Conservation (phyloP, 768 basidiomycete genomes). For the Termitomyces sp. region DNA sequence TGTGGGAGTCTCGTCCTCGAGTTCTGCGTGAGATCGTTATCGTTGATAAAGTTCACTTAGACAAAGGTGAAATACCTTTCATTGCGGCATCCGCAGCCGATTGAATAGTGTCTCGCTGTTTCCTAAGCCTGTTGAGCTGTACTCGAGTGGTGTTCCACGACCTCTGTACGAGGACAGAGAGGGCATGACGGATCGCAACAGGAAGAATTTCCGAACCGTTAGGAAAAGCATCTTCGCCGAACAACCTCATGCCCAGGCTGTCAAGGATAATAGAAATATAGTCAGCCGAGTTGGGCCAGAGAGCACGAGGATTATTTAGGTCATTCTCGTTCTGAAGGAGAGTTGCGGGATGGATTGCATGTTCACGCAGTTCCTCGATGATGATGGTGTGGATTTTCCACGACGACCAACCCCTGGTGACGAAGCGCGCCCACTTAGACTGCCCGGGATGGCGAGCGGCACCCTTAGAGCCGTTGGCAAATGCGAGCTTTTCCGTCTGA, state of each 20-base stretch:
- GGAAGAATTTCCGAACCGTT: not conserved
- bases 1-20: not conserved
- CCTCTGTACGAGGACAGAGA: not conserved
- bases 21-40: not conserved
- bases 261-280: constrained; percentile 9
- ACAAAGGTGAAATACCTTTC: constrained; percentile 5
- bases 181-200: not conserved
- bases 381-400: constrained; percentile 14
- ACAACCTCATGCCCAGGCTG: constrained; percentile 1
- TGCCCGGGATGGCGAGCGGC: no score
- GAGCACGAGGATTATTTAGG: not conserved
- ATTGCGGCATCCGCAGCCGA: constrained; percentile 1
- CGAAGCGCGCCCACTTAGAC: constrained; percentile 8
- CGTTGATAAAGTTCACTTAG: no score
- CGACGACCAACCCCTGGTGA: constrained; percentile 4
- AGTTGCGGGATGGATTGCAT: constrained; percentile 9
- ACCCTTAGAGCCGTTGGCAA: no score
- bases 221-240: constrained; percentile 8
- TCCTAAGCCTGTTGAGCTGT: not conserved
- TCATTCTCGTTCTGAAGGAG: constrained; percentile 1
- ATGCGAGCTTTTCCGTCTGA: no score
- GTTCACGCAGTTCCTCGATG: constrained; percentile 2
- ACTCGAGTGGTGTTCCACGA: constrained; percentile 1
- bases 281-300: constrained; percentile 5
- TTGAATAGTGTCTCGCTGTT: not conserved